phyloP scores from a whole-genome alignment of 2,329 filamentous ascomycete species.

The Cercospora nicotianae region DNA sequence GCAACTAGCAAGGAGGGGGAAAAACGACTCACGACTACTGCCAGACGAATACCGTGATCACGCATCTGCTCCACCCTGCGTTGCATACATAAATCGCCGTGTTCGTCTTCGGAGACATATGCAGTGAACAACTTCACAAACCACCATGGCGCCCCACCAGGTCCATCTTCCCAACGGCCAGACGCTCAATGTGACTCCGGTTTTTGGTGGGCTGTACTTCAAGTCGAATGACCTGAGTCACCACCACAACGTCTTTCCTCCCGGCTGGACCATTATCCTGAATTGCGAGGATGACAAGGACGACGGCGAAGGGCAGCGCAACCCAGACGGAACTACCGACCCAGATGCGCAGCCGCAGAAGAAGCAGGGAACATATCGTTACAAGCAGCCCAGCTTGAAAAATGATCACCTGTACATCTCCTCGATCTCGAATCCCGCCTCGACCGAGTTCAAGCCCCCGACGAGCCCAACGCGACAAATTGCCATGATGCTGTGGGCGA shows the following conservation, averaged over 20 bases:
- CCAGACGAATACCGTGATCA: background rate
- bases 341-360: conserved; percentile 24
- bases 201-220: conserved; percentile 91
- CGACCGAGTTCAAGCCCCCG: conserved; percentile 74
- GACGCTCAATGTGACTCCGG: conserved; percentile 74
- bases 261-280: conserved; percentile 87
- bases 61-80: background rate
- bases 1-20: background rate
- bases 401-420: conserved; percentile 88
- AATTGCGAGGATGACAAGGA: conserved; percentile 62
- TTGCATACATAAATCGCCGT: background rate
- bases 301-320: conserved; percentile 34
- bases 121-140: background rate
- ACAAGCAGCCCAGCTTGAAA: conserved; percentile 70
- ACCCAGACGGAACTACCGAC: conserved; percentile 10
- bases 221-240: conserved; percentile 73
- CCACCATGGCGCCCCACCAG: conserved; percentile 46
- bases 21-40: background rate
- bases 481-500: conserved; percentile 95
- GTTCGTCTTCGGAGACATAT: background rate
- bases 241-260: conserved; percentile 70
- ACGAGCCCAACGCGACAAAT: conserved; percentile 83
- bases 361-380: conserved; percentile 60
- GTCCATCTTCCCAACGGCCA: conserved; percentile 86
- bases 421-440: conserved; percentile 81